A percentile compares a stretch with the other conserved stretches of the same genome.
Evolutionary conservation across 2,329 filamentous ascomycete species (phyloP).

Genomic region (Trichoderma asperellum): DNA sequence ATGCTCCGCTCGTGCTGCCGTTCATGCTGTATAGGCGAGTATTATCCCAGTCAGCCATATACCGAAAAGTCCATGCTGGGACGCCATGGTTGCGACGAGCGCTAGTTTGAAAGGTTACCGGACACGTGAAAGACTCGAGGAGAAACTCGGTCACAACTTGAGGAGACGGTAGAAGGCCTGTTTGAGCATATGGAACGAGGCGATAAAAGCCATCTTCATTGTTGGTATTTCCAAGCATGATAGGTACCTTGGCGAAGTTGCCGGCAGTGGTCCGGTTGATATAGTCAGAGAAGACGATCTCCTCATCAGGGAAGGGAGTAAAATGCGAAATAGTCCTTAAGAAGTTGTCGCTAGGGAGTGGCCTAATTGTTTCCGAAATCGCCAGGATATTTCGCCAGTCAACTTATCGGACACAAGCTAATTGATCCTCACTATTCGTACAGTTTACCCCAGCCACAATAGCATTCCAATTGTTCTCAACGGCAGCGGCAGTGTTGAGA

Average conservation of each 20-base stretch:
- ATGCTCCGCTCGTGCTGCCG: slow-evolving; percentile 48
- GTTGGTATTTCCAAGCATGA: slow-evolving; percentile 10
- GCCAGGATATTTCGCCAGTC: background rate
- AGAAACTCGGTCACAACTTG: slow-evolving; percentile 40
- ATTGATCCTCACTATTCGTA: background rate
- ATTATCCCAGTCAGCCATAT: slow-evolving; percentile 54
- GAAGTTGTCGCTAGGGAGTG: background rate
- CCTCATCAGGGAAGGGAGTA: background rate
- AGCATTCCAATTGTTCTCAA: too few relatives aligned
- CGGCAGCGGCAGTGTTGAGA: background rate
- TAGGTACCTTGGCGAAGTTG: background rate
- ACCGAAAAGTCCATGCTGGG: slow-evolving; percentile 51
- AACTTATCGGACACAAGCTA: background rate
- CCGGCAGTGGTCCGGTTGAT: background rate
- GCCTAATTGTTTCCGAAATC: background rate
- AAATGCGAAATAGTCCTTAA: background rate
- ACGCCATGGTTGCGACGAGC: slow-evolving; percentile 42
- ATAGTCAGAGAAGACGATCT: background rate
- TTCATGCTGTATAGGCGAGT: slow-evolving; percentile 45
- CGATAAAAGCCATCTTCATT: slow-evolving; percentile 14
- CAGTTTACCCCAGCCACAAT: background rate
- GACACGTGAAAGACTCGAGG: slow-evolving; percentile 52
- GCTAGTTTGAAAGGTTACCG: slow-evolving; percentile 45
- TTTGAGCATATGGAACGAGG: slow-evolving; percentile 4
- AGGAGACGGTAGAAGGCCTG: background rate